Evolutionary conservation across 2,329 filamentous ascomycete genomes (phyloP).

Genomic region (Lachnellula suecica): DNA sequence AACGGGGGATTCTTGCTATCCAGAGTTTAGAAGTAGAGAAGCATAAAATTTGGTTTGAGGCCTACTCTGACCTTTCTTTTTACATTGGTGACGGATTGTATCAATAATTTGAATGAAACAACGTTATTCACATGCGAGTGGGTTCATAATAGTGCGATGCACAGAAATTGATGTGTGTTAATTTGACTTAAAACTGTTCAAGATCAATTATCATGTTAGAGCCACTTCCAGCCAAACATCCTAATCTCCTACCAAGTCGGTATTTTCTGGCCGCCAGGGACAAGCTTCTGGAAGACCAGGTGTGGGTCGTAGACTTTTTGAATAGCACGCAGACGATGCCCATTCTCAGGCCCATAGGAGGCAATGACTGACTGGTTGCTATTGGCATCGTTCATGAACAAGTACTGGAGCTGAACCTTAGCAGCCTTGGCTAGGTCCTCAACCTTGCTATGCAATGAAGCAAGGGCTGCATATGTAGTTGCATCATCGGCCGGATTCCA

Average conservation of each 20-base stretch:
- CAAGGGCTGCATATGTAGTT: background rate
- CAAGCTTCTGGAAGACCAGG: background rate
- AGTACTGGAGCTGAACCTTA: background rate
- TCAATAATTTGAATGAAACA: too few relatives aligned
- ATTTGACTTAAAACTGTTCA: too few relatives aligned
- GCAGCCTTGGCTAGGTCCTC: background rate
- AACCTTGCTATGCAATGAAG: background rate
- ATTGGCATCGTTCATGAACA: background rate
- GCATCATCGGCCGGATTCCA: background rate
- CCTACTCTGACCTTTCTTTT: too few relatives aligned
- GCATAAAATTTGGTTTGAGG: too few relatives aligned
- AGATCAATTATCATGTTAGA: too few relatives aligned
- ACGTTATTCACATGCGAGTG: too few relatives aligned
- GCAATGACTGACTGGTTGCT: background rate
- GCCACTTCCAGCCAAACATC: too few relatives aligned
- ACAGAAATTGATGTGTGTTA: too few relatives aligned
- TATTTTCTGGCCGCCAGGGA: background rate
- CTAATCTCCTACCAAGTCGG: background rate
- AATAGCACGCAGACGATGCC: background rate
- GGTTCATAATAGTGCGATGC: too few relatives aligned
- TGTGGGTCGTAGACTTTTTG: background rate
- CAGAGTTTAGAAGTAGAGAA: too few relatives aligned
- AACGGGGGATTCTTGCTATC: too few relatives aligned
- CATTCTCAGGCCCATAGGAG: background rate
- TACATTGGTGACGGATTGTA: too few relatives aligned